Conservation (phyloP, 345 rosid genomes). For the Eutrema heterophyllum region DNA sequence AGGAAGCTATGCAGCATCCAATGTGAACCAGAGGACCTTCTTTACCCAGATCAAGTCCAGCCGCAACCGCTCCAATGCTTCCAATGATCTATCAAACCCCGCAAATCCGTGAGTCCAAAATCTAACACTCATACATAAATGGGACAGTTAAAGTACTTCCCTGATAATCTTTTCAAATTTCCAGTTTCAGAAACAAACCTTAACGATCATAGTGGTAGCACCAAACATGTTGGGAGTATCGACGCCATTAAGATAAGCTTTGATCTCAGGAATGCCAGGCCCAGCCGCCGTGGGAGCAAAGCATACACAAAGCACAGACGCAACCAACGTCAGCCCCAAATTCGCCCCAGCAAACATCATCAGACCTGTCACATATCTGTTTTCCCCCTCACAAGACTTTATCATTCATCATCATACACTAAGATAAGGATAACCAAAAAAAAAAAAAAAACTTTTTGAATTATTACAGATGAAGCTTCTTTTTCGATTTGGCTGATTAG, state of each 20-base stretch:
- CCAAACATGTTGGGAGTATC: slow-evolving; percentile 94
- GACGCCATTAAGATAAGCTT: slow-evolving; percentile 94
- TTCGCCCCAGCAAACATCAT: slow-evolving; percentile 52
- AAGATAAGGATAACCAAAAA: neutral
- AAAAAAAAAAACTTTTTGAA: too few species aligned
- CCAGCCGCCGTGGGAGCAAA: slow-evolving; percentile 98
- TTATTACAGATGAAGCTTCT: neutral
- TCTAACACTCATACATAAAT: neutral
- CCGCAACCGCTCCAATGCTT: slow-evolving; percentile 88
- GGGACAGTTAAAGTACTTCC: neutral
- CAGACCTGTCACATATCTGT: slow-evolving; percentile 67
- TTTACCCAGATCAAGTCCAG: slow-evolving; percentile 84
- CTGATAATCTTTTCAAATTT: neutral
- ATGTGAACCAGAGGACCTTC: slow-evolving; percentile 95
- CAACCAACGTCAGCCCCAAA: slow-evolving; percentile 52
- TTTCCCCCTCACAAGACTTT: neutral
- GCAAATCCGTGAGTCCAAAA: neutral
- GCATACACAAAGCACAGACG: slow-evolving; percentile 69
- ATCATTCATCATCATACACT: slow-evolving; percentile 2
- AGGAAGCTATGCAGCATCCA: slow-evolving; percentile 79
- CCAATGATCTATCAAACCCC: slow-evolving; percentile 58
- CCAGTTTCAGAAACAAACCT: slow-evolving; percentile 42
- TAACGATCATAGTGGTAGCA: slow-evolving; percentile 66
- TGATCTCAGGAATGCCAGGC: slow-evolving; percentile 92
- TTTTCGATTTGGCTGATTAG: neutral